Base-by-base conservation (phyloP, 805 yeast genomes). In the Spathaspora boniae region DNA sequence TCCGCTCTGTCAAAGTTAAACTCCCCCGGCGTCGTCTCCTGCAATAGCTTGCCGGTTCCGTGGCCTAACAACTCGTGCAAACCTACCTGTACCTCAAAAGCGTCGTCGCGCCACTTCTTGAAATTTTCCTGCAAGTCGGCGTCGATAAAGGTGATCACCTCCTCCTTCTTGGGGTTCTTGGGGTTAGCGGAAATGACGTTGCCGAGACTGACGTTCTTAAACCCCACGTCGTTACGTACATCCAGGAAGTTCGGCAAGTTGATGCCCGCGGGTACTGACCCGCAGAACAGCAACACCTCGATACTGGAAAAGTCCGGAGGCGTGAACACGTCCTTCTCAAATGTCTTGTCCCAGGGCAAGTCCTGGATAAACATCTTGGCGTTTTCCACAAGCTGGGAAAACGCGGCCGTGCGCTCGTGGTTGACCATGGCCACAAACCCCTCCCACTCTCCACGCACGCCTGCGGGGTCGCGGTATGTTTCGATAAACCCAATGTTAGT, bases 381-480 rank as follows among this genome's bases (percentile, higher is more conserved):
- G 41, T 69, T 69, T 14, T 65, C 58, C 17, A 87, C 96, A 45
- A 87, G 68, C 8, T 66, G 67, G 18, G 81, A 78, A 54, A 87
- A 87, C 51, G 86, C 87, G 34, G 75, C 80, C 12, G 96, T 87
- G 43, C 94, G 74, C 43, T 86, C 91, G 53, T 83, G 82, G 60
- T 87, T 86, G 37, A 87, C 94, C 77, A 86, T 83, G 15, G 95
- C 91, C 22, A 87, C 93, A 31, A 87, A 65, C 19, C 95, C 86
- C 63, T 87, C 96, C 91, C 93, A 87, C 60, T 87, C 96, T 41
- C 96, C 96, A 52, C 88, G 75, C 31, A 86, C 86, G 31, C 95
- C 95, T 21, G 89, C 76, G 11, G 95, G 95, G 55, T 86, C 96
- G 59, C 96, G 74, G 63, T 87, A 87, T 19, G 96, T 87, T 64